These are phyloP conservation scores for Aureoboletus auriporus DNA, from an alignment of 768 basidiomycete species.

Conservation along the genomic window DNA sequence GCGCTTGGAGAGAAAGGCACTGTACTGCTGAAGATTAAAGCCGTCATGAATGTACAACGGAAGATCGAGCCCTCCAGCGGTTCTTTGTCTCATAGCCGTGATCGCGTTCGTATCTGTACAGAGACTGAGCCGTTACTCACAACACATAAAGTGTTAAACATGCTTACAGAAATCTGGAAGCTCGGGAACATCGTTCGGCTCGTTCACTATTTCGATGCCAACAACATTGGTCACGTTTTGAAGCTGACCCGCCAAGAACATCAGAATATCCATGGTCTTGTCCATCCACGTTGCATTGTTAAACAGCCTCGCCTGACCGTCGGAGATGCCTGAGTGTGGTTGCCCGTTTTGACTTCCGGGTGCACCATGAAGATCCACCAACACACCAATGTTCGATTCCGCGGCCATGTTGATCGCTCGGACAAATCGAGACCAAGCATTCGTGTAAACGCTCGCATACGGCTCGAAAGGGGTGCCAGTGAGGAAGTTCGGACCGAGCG, in stretches of 20 bases:
- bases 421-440: conserved; percentile 35
- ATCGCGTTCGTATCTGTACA: conserved; percentile 18
- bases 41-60: conserved; percentile 69
- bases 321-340: conserved; percentile 33
- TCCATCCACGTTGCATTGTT: conserved; percentile 30
- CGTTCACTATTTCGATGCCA: conserved; percentile 58
- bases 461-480: conserved; percentile 36
- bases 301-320: conserved; percentile 38
- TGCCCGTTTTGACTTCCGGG: conserved; percentile 46
- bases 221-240: conserved; percentile 47
- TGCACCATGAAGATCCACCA: conserved; percentile 53
- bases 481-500: conserved; percentile 24
- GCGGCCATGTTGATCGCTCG: conserved; percentile 42
- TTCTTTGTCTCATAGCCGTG: conserved; percentile 17
- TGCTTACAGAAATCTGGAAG: conserved; percentile 39
- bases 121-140: background rate
- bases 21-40: conserved; percentile 43
- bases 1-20: conserved; percentile 43
- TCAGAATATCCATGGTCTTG: conserved; percentile 40
- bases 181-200: conserved; percentile 44
- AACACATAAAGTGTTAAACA: no score
- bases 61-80: conserved; percentile 32
- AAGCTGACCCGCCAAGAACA: conserved; percentile 28
- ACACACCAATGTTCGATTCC: conserved; percentile 40
- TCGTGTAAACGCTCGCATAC: conserved; percentile 39